These are phyloP conservation scores for Jaapia argillacea DNA, from an alignment of 768 basidiomycete genomes.

Conservation along the genomic window DNA sequence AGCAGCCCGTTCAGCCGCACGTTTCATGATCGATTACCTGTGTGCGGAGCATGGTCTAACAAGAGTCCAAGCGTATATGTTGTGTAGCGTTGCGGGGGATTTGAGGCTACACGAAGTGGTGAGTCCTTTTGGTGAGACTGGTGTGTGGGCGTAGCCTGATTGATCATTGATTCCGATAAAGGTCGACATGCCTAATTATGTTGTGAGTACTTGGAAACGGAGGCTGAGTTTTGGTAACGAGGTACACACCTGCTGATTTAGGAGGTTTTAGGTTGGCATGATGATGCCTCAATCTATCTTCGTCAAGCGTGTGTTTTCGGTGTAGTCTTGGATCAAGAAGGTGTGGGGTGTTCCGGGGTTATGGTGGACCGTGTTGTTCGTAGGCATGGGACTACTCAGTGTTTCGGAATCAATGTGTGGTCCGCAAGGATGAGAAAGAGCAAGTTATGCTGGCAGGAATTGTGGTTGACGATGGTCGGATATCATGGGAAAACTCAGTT, in stretches of 20 bases:
- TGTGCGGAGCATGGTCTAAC: constrained; percentile 30
- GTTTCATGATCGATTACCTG: constrained; percentile 47
- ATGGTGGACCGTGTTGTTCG: no score
- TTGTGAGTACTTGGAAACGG: constrained; percentile 25
- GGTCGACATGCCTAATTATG: constrained; percentile 61
- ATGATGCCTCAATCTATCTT: constrained; percentile 42
- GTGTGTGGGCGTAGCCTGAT: neutral
- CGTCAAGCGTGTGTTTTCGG: no score
- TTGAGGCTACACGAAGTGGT: constrained; percentile 56
- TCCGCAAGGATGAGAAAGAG: no score
- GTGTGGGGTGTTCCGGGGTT: no score
- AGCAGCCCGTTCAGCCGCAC: constrained; percentile 44
- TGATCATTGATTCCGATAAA: constrained; percentile 10
- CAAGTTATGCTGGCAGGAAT: no score
- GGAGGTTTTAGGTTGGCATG: constrained; percentile 36
- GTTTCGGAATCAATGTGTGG: no score
- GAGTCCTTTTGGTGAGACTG: constrained; percentile 5
- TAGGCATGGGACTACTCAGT: no score
- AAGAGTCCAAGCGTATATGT: constrained; percentile 46
- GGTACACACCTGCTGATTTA: neutral
- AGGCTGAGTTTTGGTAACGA: neutral
- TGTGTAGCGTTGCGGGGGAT: constrained; percentile 52
- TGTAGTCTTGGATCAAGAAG: no score
- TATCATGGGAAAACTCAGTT: no score
- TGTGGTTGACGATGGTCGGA: no score